These are phyloP conservation scores for Pseudotsuga menziesii DNA, from an alignment of 75 land plant genomes.

Conservation along the genomic window DNA sequence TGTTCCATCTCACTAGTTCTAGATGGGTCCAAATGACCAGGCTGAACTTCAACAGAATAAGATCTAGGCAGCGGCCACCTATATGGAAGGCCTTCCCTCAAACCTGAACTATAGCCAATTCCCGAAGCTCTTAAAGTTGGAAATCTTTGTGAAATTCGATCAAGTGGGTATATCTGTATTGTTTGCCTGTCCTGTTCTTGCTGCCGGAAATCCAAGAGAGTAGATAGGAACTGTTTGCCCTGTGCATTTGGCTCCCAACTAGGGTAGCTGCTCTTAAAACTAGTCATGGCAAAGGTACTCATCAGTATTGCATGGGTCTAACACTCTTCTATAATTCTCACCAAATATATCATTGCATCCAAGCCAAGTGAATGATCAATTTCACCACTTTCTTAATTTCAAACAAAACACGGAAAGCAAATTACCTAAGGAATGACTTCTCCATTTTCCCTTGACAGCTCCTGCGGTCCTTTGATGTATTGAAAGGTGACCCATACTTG, in stretches of 20 bases:
- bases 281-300: slow-evolving; percentile 21
- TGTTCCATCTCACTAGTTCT: slow-evolving; percentile 30
- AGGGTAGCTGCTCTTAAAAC: slow-evolving; percentile 81
- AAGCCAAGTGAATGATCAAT: not conserved
- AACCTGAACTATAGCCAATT: slow-evolving; percentile 14
- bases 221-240: slow-evolving; percentile 66
- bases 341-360: not conserved
- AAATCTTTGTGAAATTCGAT: slow-evolving; percentile 24
- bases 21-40: slow-evolving; percentile 23
- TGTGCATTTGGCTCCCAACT: slow-evolving; percentile 77
- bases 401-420: not conserved
- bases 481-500: slow-evolving; percentile 84
- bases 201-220: slow-evolving; percentile 59
- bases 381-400: not conserved
- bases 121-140: slow-evolving; percentile 23
- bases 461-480: slow-evolving; percentile 47
- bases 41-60: slow-evolving; percentile 10
- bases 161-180: slow-evolving; percentile 27
- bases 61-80: slow-evolving; percentile 8
- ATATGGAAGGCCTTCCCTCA: slow-evolving; percentile 20
- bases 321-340: not conserved
- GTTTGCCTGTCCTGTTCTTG: slow-evolving; percentile 29
- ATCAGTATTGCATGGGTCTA: not conserved
- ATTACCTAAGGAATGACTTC: slow-evolving; percentile 91
- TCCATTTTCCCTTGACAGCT: slow-evolving; percentile 99